phyloP scores from a whole-genome alignment of 306 rosid genomes.

The Oxytropis ochrocephala region DNA sequence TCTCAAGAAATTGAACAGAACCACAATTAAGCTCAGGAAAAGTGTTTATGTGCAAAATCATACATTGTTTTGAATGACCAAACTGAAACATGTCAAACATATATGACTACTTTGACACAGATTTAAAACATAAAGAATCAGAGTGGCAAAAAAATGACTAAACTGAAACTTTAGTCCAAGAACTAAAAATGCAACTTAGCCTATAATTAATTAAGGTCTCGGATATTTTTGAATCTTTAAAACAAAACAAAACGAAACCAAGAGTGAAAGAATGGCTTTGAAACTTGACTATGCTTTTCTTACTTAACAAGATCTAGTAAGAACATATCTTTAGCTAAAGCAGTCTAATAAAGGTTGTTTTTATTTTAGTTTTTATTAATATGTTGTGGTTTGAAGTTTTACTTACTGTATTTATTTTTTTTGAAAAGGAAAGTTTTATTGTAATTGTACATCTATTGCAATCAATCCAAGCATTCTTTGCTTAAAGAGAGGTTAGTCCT shows the following conservation, averaged over 20 bases:
- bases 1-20: too few relatives aligned
- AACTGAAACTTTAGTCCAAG: too few relatives aligned
- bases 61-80: too few relatives aligned
- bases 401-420: background rate
- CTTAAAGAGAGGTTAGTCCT: slow-evolving; percentile 73
- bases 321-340: slow-evolving; percentile 50
- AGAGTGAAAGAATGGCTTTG: slow-evolving; percentile 34
- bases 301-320: slow-evolving; percentile 59
- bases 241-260: slow-evolving; percentile 10
- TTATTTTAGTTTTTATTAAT: background rate
- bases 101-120: too few relatives aligned
- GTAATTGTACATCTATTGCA: slow-evolving; percentile 44
- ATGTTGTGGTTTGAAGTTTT: slow-evolving; percentile 4
- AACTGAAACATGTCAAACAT: too few relatives aligned
- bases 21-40: too few relatives aligned
- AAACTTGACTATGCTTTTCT: slow-evolving; percentile 88
- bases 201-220: slow-evolving; percentile 15
- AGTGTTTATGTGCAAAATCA: too few relatives aligned
- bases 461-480: slow-evolving; percentile 86
- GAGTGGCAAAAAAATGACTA: too few relatives aligned
- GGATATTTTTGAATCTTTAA: slow-evolving; percentile 24
- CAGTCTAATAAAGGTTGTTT: background rate
- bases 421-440: too few relatives aligned
- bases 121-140: too few relatives aligned
- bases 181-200: too few relatives aligned